phyloP scores from a whole-genome alignment of 345 rosid genomes.

The Pistacia atlantica region DNA sequence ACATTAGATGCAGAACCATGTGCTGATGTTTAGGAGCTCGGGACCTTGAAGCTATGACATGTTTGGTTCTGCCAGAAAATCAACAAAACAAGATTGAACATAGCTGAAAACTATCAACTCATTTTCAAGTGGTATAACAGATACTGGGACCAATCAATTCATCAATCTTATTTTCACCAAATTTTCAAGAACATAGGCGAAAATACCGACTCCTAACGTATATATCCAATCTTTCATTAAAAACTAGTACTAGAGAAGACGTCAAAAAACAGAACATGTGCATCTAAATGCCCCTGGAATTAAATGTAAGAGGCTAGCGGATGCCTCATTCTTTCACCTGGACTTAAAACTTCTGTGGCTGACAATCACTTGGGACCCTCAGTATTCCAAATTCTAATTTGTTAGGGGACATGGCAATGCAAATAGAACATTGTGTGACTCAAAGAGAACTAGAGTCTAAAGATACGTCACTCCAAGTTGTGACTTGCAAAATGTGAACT shows the following conservation, averaged over 20 bases:
- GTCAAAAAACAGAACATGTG: too few species aligned
- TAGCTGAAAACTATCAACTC: neutral
- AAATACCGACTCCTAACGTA: neutral
- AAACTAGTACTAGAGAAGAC: too few species aligned
- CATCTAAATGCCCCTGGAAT: too few species aligned
- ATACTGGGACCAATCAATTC: neutral
- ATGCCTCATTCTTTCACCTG: neutral
- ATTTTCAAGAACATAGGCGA: neutral
- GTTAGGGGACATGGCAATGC: neutral
- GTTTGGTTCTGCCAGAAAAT: neutral
- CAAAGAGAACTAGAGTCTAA: neutral
- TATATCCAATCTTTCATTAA: neutral
- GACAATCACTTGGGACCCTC: neutral
- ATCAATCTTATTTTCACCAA: neutral
- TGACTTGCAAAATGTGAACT: neutral
- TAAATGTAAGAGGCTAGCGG: too few species aligned
- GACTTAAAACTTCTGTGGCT: neutral
- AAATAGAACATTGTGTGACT: neutral
- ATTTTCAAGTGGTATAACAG: neutral
- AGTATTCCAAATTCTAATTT: neutral
- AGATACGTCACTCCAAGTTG: neutral
- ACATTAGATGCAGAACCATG: constrained; percentile 1
- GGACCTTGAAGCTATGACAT: neutral
- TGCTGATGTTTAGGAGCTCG: neutral
- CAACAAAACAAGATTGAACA: neutral